Conservation (phyloP, 345 rosid genomes). For the Odontarrhena argentea region DNA sequence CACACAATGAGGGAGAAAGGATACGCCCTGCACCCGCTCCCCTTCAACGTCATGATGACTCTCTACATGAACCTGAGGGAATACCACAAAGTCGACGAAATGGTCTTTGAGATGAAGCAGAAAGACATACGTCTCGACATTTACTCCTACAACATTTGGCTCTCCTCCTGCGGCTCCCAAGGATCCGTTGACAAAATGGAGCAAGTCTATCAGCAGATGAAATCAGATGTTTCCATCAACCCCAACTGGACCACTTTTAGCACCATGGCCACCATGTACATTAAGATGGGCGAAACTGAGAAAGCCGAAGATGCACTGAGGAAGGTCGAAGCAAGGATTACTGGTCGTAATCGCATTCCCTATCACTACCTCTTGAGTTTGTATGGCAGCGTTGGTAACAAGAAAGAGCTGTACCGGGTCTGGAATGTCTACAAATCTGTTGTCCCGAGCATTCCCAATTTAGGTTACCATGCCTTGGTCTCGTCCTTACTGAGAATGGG, state of each 20-base stretch:
- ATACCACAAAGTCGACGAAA: constrained; percentile 64
- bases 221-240: constrained; percentile 51
- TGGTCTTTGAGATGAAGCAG: constrained; percentile 79
- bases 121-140: constrained; percentile 69
- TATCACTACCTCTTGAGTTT: constrained; percentile 87
- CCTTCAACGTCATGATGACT: constrained; percentile 97
- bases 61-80: constrained; percentile 83
- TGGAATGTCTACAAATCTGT: constrained; percentile 81
- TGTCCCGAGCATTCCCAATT: constrained; percentile 75
- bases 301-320: constrained; percentile 87
- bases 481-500: constrained; percentile 67
- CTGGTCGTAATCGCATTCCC: constrained; percentile 76
- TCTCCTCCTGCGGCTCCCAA: constrained; percentile 74
- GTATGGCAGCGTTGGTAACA: constrained; percentile 73
- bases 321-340: constrained; percentile 78
- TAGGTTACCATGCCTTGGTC: constrained; percentile 80
- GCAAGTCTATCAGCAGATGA: constrained; percentile 75
- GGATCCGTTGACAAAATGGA: constrained; percentile 79
- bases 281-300: constrained; percentile 66
- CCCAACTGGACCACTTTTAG: constrained; percentile 95
- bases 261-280: constrained; percentile 89
- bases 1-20: constrained; percentile 69
- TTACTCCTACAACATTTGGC: constrained; percentile 93
- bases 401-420: constrained; percentile 67
- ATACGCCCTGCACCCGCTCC: constrained; percentile 63